Percentiles rank a stretch among this genome's conserved stretches.
phyloP scores from a whole-genome alignment of 768 basidiomycete genomes.

The Amanita muscaria region DNA sequence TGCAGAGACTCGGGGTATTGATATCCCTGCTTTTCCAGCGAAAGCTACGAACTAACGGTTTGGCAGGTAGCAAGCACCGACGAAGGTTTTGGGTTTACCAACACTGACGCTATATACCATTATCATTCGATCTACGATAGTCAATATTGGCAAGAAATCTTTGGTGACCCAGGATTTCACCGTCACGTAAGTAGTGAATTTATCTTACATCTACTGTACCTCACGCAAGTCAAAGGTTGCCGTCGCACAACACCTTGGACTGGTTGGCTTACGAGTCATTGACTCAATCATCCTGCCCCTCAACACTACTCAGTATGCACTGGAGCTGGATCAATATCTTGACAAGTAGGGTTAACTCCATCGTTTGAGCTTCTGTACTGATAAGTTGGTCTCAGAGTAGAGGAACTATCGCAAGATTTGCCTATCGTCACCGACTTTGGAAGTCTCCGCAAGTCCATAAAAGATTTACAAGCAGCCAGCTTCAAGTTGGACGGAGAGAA shows the following conservation, averaged over 20 bases:
- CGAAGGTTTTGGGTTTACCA: conserved; percentile 32
- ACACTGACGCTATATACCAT: conserved; percentile 59
- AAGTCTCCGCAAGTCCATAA: conserved; percentile 37
- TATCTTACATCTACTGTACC: neutral
- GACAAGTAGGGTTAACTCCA: conserved; percentile 34
- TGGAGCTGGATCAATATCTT: conserved; percentile 57
- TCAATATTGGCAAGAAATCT: conserved; percentile 62
- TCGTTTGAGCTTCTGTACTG: neutral
- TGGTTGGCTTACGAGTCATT: conserved; percentile 51
- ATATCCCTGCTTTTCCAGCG: neutral
- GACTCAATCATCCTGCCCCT: conserved; percentile 62
- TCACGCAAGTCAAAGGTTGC: conserved; percentile 35
- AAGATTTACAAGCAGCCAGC: conserved; percentile 41
- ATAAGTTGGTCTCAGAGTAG: conserved; percentile 31
- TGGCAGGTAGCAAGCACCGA: conserved; percentile 35
- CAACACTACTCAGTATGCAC: conserved; percentile 70
- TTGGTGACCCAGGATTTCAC: conserved; percentile 69
- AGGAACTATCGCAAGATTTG: conserved; percentile 24
- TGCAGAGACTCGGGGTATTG: conserved; percentile 59
- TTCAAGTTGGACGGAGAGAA: conserved; percentile 52
- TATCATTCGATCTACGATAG: conserved; percentile 75
- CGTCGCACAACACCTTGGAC: conserved; percentile 58
- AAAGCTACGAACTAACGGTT: neutral
- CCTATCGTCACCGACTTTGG: conserved; percentile 26
- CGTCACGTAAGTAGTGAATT: conserved; percentile 44